phyloP scores from a whole-genome alignment of 2,329 filamentous ascomycete species.

The Leptographium galeiforme region DNA sequence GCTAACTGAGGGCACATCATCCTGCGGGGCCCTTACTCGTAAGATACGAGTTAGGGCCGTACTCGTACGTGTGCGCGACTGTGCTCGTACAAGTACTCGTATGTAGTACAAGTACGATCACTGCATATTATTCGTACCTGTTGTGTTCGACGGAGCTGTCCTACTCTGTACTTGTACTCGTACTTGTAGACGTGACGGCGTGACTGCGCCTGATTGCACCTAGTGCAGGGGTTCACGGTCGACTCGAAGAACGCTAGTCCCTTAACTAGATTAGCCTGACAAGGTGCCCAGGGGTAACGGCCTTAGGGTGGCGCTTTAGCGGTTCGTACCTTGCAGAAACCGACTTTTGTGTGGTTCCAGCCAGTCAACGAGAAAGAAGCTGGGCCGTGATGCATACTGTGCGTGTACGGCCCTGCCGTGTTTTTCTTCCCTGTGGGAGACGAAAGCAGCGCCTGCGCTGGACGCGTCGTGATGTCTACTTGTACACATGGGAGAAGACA shows the following conservation, averaged over 20 bases:
- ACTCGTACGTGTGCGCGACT: not conserved
- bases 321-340: conserved; percentile 10
- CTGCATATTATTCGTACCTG: not conserved
- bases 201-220: not conserved
- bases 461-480: not conserved
- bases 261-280: not conserved
- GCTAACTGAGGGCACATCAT: too few species aligned
- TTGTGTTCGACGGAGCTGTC: not conserved
- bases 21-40: not conserved
- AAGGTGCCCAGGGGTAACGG: conserved; percentile 3
- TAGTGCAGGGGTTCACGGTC: not conserved
- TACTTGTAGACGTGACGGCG: too few species aligned
- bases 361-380: not conserved
- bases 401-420: too few species aligned
- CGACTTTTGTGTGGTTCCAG: not conserved
- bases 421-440: too few species aligned
- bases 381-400: not conserved
- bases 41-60: not conserved
- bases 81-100: not conserved
- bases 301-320: conserved; percentile 6
- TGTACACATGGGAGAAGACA: too few species aligned
- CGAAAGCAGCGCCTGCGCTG: not conserved
- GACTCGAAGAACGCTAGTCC: not conserved
- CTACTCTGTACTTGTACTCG: too few species aligned
- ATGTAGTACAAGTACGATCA: not conserved